A percentile compares a stretch with the other conserved stretches of the same genome.
Evolutionary conservation across 805 yeast genomes (phyloP).

Genomic region (Ogataea thermomethanolica): DNA sequence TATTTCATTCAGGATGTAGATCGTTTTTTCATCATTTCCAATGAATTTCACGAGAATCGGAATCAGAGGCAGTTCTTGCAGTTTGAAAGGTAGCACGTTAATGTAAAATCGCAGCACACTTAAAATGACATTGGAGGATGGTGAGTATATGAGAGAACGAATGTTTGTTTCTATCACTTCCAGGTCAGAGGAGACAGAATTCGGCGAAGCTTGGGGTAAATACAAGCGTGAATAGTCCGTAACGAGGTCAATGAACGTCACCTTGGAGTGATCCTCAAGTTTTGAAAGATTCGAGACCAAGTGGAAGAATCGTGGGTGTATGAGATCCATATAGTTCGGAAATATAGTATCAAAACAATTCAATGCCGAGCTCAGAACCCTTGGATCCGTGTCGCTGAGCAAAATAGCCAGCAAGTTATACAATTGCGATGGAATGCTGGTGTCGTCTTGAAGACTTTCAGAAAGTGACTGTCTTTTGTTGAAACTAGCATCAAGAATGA

Average conservation of each 20-base stretch:
- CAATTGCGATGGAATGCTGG: conserved; percentile 48
- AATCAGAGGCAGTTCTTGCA: conserved; percentile 48
- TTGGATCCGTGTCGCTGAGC: conserved; percentile 59
- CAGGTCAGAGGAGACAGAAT: conserved; percentile 51
- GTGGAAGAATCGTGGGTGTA: conserved; percentile 68
- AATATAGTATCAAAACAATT: conserved; percentile 51
- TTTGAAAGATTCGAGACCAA: conserved; percentile 36
- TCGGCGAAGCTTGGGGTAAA: conserved; percentile 47
- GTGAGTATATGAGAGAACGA: conserved; percentile 43
- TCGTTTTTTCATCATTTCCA: conserved; percentile 5
- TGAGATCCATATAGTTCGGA: conserved; percentile 54
- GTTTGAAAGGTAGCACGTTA: conserved; percentile 55
- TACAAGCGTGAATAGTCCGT: conserved; percentile 63
- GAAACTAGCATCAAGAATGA: conserved; percentile 31
- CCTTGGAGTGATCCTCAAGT: conserved; percentile 75
- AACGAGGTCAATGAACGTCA: conserved; percentile 54
- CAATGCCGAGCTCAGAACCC: conserved; percentile 70
- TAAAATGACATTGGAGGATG: conserved; percentile 58
- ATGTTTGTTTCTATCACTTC: conserved; percentile 49
- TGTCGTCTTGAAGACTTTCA: conserved; percentile 23
- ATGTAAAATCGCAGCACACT: conserved; percentile 55
- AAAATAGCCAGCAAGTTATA: conserved; percentile 47
- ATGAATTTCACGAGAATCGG: conserved; percentile 40
- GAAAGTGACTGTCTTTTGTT: conserved; percentile 14
- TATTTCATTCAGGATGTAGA: conserved; percentile 17